Evolutionary conservation across 2,329 filamentous ascomycete species (phyloP), one percentile per base, ranked within the genome.

Genomic region (Tolypocladium paradoxum): DNA sequence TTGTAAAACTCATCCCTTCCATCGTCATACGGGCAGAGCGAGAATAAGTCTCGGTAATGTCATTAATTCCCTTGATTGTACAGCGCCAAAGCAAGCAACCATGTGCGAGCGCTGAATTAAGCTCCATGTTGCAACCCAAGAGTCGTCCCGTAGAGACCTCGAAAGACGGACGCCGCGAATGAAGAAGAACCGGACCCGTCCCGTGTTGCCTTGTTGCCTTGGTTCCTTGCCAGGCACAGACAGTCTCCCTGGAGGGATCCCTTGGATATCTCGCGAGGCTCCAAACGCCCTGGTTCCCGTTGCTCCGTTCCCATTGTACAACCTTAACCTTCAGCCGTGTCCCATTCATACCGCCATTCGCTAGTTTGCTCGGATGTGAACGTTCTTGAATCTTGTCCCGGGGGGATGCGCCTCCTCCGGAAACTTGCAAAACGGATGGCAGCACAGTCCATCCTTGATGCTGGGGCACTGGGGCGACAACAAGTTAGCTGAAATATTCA

Each of bases 361-460:
- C 36, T 62, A 68, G 54, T 70, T 71, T 16, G 66, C 58, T 20
- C 64, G 55, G 34, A 70, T 69, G 47, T 65, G 61, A 20, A 56
- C 52, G 53, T 70, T 71, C 56, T 65, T 74, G 59, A 75, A 76
- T 58, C 73, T 78, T 5, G 79, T 83, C n/a, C 73, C 73, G 0
- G 80, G 79, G 0, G 81, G 79, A 63, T 84, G 81, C 22, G 76
- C 73, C 2, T 76, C 70, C 18, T 70, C 64, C 2, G 65, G 62
- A 61, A 83, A 84, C 56, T 77, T 77, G 71, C 81, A 84, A 60
- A 70, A 76, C 18, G 76, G 76, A 55, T 81, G 76, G 18, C 64
- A 69, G 64, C 81, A 84, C 27, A 71, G 60, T 4, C 74, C 76
- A 38, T 79, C 73, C 12, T 63, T 64, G n/a, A 77, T 70, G 55